Evolutionary conservation across 345 rosid species (phyloP).

Genomic region (Erucastrum elatum): DNA sequence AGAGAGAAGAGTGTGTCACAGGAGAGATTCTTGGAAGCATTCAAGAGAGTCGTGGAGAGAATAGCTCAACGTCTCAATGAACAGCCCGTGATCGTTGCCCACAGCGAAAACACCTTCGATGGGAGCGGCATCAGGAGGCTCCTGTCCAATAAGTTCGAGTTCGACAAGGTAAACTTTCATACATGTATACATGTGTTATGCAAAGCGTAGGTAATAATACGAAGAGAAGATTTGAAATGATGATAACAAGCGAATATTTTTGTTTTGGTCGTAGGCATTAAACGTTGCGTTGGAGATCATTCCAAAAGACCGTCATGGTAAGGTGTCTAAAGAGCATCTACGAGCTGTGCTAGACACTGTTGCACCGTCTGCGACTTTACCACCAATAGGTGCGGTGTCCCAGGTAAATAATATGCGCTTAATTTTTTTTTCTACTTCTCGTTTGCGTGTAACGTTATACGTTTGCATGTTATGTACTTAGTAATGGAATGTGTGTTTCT

Average conservation of each 20-base stretch:
- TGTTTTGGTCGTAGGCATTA: slow-evolving; percentile 51
- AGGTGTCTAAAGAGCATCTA: slow-evolving; percentile 63
- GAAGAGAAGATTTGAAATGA: neutral
- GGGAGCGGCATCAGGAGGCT: slow-evolving; percentile 80
- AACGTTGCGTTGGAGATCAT: slow-evolving; percentile 52
- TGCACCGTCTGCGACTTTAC: slow-evolving; percentile 76
- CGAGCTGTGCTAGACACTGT: slow-evolving; percentile 63
- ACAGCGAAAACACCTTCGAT: slow-evolving; percentile 80
- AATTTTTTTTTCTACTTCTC: neutral
- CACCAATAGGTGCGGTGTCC: slow-evolving; percentile 80
- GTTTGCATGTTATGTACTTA: neutral
- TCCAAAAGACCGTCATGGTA: slow-evolving; percentile 70
- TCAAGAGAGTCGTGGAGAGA: slow-evolving; percentile 62
- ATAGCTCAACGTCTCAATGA: slow-evolving; percentile 80
- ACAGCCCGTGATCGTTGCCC: slow-evolving; percentile 94
- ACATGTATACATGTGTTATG: neutral
- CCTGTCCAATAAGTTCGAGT: slow-evolving; percentile 75
- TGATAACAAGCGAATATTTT: neutral
- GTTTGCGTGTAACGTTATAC: neutral
- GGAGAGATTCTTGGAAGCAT: slow-evolving; percentile 59
- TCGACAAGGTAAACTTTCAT: slow-evolving; percentile 60
- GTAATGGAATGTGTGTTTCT: neutral
- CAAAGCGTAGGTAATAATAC: neutral
- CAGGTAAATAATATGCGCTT: slow-evolving; percentile 50
- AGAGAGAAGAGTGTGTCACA: slow-evolving; percentile 49